phyloP scores from a whole-genome alignment of 1,284 basidiomycete genomes.

The Inonotus obliquus region DNA sequence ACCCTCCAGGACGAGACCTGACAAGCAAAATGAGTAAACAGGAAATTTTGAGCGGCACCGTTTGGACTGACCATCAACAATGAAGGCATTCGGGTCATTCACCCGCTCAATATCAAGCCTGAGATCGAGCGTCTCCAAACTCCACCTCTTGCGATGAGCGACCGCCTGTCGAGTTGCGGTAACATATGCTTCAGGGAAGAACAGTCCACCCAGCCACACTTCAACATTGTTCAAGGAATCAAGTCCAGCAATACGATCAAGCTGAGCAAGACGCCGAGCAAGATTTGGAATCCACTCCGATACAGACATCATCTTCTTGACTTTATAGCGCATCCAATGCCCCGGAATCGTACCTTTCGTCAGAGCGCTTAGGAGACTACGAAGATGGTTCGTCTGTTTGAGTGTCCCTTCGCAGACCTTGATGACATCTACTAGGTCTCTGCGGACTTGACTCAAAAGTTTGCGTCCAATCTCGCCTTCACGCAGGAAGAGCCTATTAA shows the following conservation, averaged over 20 bases:
- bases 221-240: slow-evolving; percentile 69
- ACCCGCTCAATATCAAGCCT: slow-evolving; percentile 77
- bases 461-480: slow-evolving; percentile 79
- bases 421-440: slow-evolving; percentile 76
- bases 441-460: slow-evolving; percentile 71
- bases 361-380: slow-evolving; percentile 80
- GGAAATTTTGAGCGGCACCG: background rate
- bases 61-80: slow-evolving; percentile 70
- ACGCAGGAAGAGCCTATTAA: slow-evolving; percentile 85
- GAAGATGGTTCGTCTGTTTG: slow-evolving; percentile 93
- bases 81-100: slow-evolving; percentile 71
- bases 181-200: slow-evolving; percentile 94
- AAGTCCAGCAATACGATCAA: slow-evolving; percentile 69
- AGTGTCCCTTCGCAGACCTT: slow-evolving; percentile 82
- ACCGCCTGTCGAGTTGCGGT: slow-evolving; percentile 92
- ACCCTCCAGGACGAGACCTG: slow-evolving; percentile 84
- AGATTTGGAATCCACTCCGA: slow-evolving; percentile 86
- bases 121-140: slow-evolving; percentile 83
- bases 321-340: slow-evolving; percentile 89
- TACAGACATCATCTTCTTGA: slow-evolving; percentile 74
- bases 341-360: slow-evolving; percentile 87
- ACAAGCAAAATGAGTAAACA: background rate
- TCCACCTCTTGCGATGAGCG: slow-evolving; percentile 87
- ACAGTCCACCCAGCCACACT: slow-evolving; percentile 87
- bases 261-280: slow-evolving; percentile 70